Percentiles rank a stretch among this genome's conserved stretches.
phyloP scores from a whole-genome alignment of 768 basidiomycete species.

The Boletus patriciae region DNA sequence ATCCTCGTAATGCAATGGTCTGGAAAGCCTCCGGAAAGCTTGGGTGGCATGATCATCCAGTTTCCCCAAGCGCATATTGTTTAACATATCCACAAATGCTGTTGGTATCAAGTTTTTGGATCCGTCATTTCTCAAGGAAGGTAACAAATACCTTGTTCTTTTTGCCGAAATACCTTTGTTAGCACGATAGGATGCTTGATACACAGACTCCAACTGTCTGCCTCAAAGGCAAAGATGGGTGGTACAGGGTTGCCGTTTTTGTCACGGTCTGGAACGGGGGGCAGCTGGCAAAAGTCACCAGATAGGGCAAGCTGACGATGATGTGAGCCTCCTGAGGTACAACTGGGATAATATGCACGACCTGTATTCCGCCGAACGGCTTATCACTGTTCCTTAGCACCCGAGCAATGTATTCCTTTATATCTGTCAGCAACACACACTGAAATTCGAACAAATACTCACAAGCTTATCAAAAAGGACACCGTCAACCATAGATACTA shows the following conservation, averaged over 20 bases:
- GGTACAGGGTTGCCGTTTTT: conserved; percentile 48
- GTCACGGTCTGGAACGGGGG: conserved; percentile 65
- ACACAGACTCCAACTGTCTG: conserved; percentile 66
- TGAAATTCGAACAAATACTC: conserved; percentile 29
- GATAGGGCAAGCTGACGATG: conserved; percentile 68
- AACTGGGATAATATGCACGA: conserved; percentile 25
- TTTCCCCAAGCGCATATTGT: conserved; percentile 79
- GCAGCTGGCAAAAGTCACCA: conserved; percentile 91
- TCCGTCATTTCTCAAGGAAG: not conserved
- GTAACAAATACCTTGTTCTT: conserved; percentile 59
- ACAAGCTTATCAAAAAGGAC: conserved; percentile 79
- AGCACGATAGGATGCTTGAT: conserved; percentile 57
- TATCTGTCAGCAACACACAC: conserved; percentile 33
- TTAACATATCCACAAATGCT: conserved; percentile 84
- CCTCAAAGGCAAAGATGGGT: conserved; percentile 76
- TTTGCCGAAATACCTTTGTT: conserved; percentile 83
- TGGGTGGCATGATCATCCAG: conserved; percentile 43
- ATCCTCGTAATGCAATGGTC: conserved; percentile 62
- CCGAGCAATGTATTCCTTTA: conserved; percentile 63
- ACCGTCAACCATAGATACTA: conserved; percentile 91
- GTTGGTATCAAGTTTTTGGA: not conserved
- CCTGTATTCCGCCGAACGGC: conserved; percentile 90
- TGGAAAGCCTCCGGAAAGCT: conserved; percentile 56
- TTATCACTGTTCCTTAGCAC: conserved; percentile 46
- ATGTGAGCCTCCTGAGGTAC: not conserved